Evolutionary conservation across 139 green algal genomes (phyloP), one percentile per base, ranked within the genome.

Genomic region (Chlamydomonas schloesseri): DNA sequence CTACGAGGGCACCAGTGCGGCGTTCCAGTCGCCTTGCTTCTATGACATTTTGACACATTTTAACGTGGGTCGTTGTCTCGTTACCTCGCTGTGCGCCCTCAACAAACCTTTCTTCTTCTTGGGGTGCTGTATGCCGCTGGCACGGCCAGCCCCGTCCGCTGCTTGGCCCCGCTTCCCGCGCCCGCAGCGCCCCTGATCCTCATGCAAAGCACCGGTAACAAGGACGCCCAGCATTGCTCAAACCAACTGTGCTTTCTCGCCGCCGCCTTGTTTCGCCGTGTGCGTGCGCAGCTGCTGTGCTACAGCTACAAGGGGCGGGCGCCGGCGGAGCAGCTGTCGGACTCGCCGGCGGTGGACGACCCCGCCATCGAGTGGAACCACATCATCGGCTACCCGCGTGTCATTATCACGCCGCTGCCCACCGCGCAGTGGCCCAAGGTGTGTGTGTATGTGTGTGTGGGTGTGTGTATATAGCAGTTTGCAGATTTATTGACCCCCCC

Each of bases 281-380:
- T 42, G 18, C 28, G 26, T n/a, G 6, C 18, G 24, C 77, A 83
- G 77, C 14, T 83, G 62, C 37, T 73, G 18, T 73, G 77, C 77
- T 84, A 67, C 64, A 46, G 46, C 0, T 84, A 84, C 64, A 74
- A 65, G 42, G 46, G 24, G 42, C 28, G 36, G 47, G 64, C 78
- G 0, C 64, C 67, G 31, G 28, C n/a, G 10, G 58, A 74, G 42
- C 78, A 84, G 78, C 78, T 84, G 42, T 75, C 64, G 10, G 78
- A 84, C 78, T 84, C 77, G 5, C 77, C 77, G 11, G 37, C 42
- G 15, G 0, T 73, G 28, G 42, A 42, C 36, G 62, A 73, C 2
- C 26, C 62, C 5, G 28, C 1, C 5, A 13, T 83, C 28, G 77
- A 83, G 42, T 83, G 77, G 77, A 6, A 74, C 57, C 77, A 47